Evolutionary conservation across 2,329 filamentous ascomycete species (phyloP).

Genomic region (Colletotrichum orchidophilum): DNA sequence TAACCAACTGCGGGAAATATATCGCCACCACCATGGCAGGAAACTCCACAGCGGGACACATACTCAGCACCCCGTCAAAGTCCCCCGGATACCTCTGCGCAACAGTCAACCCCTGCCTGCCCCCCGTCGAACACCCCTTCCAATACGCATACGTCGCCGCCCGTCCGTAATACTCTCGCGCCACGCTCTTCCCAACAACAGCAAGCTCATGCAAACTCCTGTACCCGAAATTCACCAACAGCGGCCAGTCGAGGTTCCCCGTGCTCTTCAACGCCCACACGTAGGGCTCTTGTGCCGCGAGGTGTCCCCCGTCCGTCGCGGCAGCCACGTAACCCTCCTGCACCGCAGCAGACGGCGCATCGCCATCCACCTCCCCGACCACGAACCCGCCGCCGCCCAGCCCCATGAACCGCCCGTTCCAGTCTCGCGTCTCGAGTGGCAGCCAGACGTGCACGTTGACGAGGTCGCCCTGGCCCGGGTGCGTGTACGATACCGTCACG

Average conservation of each 20-base stretch:
- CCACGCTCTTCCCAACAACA: slow-evolving; percentile 57
- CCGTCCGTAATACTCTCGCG: slow-evolving; percentile 55
- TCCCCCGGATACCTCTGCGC: slow-evolving; percentile 64
- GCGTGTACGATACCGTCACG: slow-evolving; percentile 30
- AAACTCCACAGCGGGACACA: slow-evolving; percentile 49
- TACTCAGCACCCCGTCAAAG: slow-evolving; percentile 66
- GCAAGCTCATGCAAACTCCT: slow-evolving; percentile 44
- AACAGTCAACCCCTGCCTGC: slow-evolving; percentile 65
- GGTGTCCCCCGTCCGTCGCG: slow-evolving; percentile 38
- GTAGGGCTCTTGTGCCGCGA: neutral
- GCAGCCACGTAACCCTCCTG: slow-evolving; percentile 42
- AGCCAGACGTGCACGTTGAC: slow-evolving; percentile 33
- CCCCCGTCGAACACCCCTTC: slow-evolving; percentile 67
- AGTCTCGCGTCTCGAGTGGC: slow-evolving; percentile 7
- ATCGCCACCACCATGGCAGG: slow-evolving; percentile 1
- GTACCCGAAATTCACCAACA: slow-evolving; percentile 11
- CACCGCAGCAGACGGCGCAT: slow-evolving; percentile 40
- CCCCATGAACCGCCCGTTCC: slow-evolving; percentile 33
- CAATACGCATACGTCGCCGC: slow-evolving; percentile 58
- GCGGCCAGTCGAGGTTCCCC: slow-evolving; percentile 17
- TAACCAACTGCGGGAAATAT: slow-evolving; percentile 5
- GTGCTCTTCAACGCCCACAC: slow-evolving; percentile 33
- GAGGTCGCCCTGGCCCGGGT: slow-evolving; percentile 4
- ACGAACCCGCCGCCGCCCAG: slow-evolving; percentile 34
- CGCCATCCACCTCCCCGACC: neutral